These are phyloP conservation scores for Plantago ovata DNA, from an alignment of 257 asterid genomes.

Conservation along the genomic window DNA sequence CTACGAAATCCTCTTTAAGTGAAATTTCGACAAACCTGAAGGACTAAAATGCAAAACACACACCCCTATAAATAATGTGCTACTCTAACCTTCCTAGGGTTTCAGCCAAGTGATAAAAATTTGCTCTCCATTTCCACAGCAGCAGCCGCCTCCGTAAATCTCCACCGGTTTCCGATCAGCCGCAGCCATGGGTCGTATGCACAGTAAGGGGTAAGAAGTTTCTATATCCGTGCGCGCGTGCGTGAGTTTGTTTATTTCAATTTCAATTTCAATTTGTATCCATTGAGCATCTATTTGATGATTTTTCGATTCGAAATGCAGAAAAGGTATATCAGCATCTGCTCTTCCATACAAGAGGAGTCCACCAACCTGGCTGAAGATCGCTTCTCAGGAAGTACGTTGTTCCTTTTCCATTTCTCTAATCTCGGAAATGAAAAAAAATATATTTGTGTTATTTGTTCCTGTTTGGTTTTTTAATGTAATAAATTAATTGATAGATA, in stretches of 20 bases:
- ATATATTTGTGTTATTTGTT: not conserved
- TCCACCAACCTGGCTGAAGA: constrained; percentile 83
- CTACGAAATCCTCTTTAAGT: no score
- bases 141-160: constrained; percentile 19
- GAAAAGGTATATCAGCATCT: constrained; percentile 85
- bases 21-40: no score
- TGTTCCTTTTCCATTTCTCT: not conserved
- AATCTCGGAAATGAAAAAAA: no score
- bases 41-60: no score
- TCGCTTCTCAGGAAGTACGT: constrained; percentile 49
- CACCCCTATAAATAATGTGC: constrained; percentile 1
- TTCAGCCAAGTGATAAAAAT: constrained; percentile 11
- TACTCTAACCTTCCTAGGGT: constrained; percentile 19
- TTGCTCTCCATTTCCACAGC: not conserved
- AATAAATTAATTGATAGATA: no score
- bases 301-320: constrained; percentile 25
- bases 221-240: not conserved
- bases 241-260: no score
- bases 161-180: constrained; percentile 21
- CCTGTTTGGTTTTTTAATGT: not conserved
- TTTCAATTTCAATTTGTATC: not conserved
- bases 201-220: constrained; percentile 67
- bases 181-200: constrained; percentile 85
- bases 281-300: constrained; percentile 2
- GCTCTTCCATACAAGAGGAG: constrained; percentile 89